Percentiles rank a stretch among this genome's conserved stretches.
Evolutionary conservation across 2,329 filamentous ascomycete genomes (phyloP).

Genomic region (Colletotrichum sp.): DNA sequence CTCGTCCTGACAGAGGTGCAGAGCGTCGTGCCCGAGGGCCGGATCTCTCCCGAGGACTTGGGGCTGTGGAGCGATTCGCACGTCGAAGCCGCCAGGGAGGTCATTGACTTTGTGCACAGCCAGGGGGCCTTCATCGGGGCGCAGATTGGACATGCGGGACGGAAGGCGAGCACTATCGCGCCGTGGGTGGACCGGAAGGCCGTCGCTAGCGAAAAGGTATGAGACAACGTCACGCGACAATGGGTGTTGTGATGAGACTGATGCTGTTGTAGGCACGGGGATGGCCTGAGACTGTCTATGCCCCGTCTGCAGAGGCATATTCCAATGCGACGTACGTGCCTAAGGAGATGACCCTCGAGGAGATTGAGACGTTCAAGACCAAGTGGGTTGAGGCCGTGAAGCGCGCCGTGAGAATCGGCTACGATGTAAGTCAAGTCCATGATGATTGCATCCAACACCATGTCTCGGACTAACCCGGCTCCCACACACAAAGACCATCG

Average conservation of each 20-base stretch:
- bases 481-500: not conserved
- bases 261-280: conserved; percentile 28
- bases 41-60: conserved; percentile 73
- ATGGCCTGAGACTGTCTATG: conserved; percentile 47
- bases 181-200: conserved; percentile 61
- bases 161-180: conserved; percentile 56
- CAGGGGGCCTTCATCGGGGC: conserved; percentile 72
- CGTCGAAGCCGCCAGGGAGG: conserved; percentile 60
- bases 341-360: conserved; percentile 65
- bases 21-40: conserved; percentile 68
- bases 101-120: conserved; percentile 71
- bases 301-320: conserved; percentile 26
- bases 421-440: conserved; percentile 49
- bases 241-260: not conserved
- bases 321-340: conserved; percentile 32
- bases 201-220: conserved; percentile 51
- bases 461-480: not conserved
- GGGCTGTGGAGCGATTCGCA: conserved; percentile 78
- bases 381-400: conserved; percentile 61
- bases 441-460: not conserved
- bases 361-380: conserved; percentile 68
- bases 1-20: conserved; percentile 74
- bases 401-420: conserved; percentile 66
- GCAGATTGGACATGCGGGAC: conserved; percentile 74
- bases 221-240: not conserved